Conservation (phyloP, 179 eudicot species). For the Pouteria campechiana region DNA sequence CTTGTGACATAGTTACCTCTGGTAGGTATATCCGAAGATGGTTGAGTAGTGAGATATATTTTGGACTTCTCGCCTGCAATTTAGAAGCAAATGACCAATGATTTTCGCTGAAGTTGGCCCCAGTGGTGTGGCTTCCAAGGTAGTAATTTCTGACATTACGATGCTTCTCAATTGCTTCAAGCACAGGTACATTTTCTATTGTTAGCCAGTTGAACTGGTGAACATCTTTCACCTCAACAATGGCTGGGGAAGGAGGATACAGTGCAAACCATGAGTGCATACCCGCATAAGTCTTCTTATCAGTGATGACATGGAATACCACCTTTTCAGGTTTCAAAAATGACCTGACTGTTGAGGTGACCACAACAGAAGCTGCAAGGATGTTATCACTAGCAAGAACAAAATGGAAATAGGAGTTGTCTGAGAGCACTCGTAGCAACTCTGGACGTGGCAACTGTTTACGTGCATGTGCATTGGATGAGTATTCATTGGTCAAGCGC, state of each 20-base stretch:
- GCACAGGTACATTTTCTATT: constrained; percentile 93
- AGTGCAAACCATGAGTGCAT: constrained; percentile 99
- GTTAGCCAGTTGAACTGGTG: constrained; percentile 99
- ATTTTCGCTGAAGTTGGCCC: constrained; percentile 81
- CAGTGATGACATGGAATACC: constrained; percentile 93
- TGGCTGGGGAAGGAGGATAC: constrained; percentile 74
- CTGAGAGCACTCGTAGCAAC: constrained; percentile 71
- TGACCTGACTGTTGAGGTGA: constrained; percentile 68
- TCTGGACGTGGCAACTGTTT: constrained; percentile 93
- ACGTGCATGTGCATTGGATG: constrained; percentile 98
- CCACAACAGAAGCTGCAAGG: constrained; percentile 96
- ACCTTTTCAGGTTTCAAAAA: constrained; percentile 61
- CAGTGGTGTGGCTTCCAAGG: constrained; percentile 90
- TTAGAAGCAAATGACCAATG: constrained; percentile 85
- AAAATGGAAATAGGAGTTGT: constrained; percentile 79
- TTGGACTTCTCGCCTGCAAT: constrained; percentile 95
- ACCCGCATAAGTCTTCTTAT: constrained; percentile 96
- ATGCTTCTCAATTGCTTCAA: constrained; percentile 95
- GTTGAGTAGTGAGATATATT: constrained; percentile 91
- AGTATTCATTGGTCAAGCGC: constrained; percentile 95
- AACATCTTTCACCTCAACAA: constrained; percentile 88
- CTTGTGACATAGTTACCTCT: constrained; percentile 66
- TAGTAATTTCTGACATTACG: constrained; percentile 68
- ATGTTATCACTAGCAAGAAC: constrained; percentile 83
- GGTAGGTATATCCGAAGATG: constrained; percentile 96